These are phyloP conservation scores for Dalechampia spathulata DNA, from an alignment of 441 rosid genomes.

Conservation along the genomic window DNA sequence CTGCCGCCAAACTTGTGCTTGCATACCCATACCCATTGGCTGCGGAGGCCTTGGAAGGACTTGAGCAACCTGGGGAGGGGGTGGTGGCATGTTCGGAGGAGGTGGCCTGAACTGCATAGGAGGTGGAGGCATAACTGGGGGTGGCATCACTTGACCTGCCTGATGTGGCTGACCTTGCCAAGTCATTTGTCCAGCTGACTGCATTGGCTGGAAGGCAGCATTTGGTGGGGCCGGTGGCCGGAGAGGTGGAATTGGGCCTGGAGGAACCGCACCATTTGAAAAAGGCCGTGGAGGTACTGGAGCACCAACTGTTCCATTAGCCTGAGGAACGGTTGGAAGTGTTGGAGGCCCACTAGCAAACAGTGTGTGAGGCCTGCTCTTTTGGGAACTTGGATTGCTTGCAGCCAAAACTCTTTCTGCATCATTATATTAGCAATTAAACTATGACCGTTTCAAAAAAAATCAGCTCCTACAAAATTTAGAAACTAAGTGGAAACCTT, in stretches of 20 bases:
- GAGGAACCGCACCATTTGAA: constrained; percentile 47
- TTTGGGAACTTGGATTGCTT: constrained; percentile 72
- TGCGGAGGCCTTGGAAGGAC: constrained; percentile 46
- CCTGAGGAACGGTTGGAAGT: constrained; percentile 44
- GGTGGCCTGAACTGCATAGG: constrained; percentile 60
- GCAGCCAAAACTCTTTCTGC: constrained; percentile 97
- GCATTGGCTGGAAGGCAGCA: constrained; percentile 36
- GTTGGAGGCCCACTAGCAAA: constrained; percentile 91
- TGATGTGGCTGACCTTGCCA: constrained; percentile 74
- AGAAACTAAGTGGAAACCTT: too few species aligned
- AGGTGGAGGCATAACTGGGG: constrained; percentile 43
- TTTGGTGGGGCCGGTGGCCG: constrained; percentile 73
- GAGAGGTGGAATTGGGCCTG: constrained; percentile 36
- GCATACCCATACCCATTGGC: constrained; percentile 55
- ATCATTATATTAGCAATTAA: constrained; percentile 9
- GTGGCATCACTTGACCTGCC: constrained; percentile 38
- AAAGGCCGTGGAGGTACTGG: constrained; percentile 57
- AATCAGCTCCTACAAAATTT: too few species aligned
- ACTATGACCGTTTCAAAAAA: background rate
- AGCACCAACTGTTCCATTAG: constrained; percentile 45
- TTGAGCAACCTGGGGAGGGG: constrained; percentile 43
- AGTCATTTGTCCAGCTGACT: constrained; percentile 32
- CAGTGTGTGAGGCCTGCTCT: constrained; percentile 90
- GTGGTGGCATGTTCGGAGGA: constrained; percentile 58
- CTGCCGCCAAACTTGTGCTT: constrained; percentile 51